Evolutionary conservation across 176 grass and related monocot species (phyloP), one percentile per base, ranked within the genome.

Genomic region (Zea luxurians): DNA sequence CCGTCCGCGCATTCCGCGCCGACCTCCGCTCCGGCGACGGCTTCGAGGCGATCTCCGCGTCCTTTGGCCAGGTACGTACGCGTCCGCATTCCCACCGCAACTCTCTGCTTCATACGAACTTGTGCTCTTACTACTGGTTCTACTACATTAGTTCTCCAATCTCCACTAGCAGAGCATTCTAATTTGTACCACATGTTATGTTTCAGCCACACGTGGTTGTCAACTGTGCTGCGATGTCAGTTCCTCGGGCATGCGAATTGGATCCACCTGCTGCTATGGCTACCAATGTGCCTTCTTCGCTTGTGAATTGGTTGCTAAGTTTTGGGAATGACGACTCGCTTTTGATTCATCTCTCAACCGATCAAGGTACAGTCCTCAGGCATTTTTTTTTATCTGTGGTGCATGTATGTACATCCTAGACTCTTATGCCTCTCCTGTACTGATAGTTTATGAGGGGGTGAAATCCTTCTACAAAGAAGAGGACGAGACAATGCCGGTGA

Each of bases 391-490:
- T 49, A 58, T 41, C 46, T 74, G 20, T 6, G 17, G 0, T 40
- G 0, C 40, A 6, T 41, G 27, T 61, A 36, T 68, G 1, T 8
- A 4, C 43, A 48, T 13, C 60, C n/a, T 59, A 10, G n/a, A 61
- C 10, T 12, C 0, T 70, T 79, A 48, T 71, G 12, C 50, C 17
- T 49, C 61, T 57, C 48, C 8, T 91, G 35, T 68, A 73, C 46
- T 77, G 53, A 64, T 89, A 98, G 95, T 98, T 83, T 98, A 98
- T 74, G 87, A 94, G 75, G 91, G 95, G 3, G 48, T 85, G 13
- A 92, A 92, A 89, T 90, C 91, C 36, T 98, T 92, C 93, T 98
- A 94, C 72, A 94, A 87, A 86, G 91, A 97, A 73, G 91, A 87
- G 13, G 89, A 94, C 48, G 91, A 92, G 37, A 82, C 83, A 2